phyloP scores from a whole-genome alignment of 2,329 filamentous ascomycete genomes.

The Fusarium fujikuroi region DNA sequence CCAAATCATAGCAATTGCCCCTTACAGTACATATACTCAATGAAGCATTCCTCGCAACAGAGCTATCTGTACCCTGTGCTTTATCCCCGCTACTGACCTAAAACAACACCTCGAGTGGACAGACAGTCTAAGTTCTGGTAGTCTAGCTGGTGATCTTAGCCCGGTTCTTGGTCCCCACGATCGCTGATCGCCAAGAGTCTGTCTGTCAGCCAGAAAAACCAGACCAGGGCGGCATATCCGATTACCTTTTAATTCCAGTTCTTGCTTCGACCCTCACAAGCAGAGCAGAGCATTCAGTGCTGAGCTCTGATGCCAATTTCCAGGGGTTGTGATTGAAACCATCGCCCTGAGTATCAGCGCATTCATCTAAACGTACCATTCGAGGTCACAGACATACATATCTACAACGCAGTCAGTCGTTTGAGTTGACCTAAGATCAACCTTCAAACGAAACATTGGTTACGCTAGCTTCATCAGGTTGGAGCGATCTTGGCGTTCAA shows the following conservation, averaged over 20 bases:
- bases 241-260: not conserved
- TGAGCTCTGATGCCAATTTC: not conserved
- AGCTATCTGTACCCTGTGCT: not conserved
- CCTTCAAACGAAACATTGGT: not conserved
- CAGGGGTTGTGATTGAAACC: not conserved
- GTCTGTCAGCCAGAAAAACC: not conserved
- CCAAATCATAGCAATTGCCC: not conserved
- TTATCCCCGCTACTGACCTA: not conserved
- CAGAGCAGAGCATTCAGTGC: not conserved
- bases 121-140: not conserved
- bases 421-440: not conserved
- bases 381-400: not conserved
- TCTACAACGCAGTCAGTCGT: not conserved
- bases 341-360: not conserved
- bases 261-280: not conserved
- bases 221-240: not conserved
- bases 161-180: not conserved
- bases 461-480: not conserved
- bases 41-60: not conserved
- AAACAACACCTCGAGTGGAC: not conserved
- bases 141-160: not conserved
- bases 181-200: slow-evolving; percentile 4
- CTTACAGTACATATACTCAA: not conserved
- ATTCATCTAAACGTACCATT: too few relatives aligned
- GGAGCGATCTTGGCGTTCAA: not conserved